Evolutionary conservation across 768 basidiomycete species (phyloP), one percentile per base, ranked within the genome.

Genomic region (Tubosaeta sp.): DNA sequence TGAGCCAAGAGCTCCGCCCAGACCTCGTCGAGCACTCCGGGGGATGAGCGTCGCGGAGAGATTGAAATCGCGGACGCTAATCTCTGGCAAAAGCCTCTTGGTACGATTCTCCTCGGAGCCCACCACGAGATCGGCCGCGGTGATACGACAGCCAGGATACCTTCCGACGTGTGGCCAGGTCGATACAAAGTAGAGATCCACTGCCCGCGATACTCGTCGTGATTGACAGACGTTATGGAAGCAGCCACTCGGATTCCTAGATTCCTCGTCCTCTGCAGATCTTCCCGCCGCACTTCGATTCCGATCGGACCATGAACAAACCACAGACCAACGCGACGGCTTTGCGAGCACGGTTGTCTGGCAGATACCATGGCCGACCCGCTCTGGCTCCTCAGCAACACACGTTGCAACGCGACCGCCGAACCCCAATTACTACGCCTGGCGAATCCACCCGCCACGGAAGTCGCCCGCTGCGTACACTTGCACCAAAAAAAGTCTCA

Each of bases 91-190:
- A 22, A 22, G 22, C 2, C 22, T 3, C 22, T 22, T 22, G 22
- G 22, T 22, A 22, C 22, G 22, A 22, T 22, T 22, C 22, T 65
- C 65, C 65, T 66, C 65, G 65, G 65, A 60, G 53, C 26, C 37
- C 43, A 22, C 22, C 22, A 41, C 17, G 31, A 62, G 60, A 63
- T 63, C 58, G 46, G 44, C 64, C 63, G 63, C 63, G 63, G 63
- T 43, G 61, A 65, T 64, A 64, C 22, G 49, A 19, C 53, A 19
- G n/a, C 43, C 0, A 35, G 6, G 34, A 35, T n/a, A 35, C 34
- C 51, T 48, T 46, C 22, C 22, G 22, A 22, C 22, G 22, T 51
- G 29, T 29, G 29, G 29, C 29, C 32, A 34, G 14, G 34, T 35
- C 16, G 34, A 16, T 35, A 35, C 34, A 35, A 35, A 17, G 35